phyloP scores from a whole-genome alignment of 2,329 filamentous ascomycete species.

The Xylariaceae sp. region DNA sequence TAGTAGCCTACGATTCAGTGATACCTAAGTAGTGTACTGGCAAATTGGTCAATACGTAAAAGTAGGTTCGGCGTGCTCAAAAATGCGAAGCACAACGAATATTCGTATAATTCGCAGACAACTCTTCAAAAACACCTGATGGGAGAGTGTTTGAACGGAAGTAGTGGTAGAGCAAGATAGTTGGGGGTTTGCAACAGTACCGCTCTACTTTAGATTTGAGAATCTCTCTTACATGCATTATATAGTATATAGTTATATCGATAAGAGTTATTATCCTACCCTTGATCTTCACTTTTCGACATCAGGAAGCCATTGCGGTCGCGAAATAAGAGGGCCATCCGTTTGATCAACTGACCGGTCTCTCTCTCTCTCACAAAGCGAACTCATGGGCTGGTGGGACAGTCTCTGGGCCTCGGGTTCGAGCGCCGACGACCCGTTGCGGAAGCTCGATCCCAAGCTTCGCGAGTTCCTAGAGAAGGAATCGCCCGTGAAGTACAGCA shows the following conservation, averaged over 20 bases:
- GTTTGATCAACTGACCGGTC: background rate
- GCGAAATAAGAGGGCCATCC: background rate
- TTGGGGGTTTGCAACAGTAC: too few species aligned
- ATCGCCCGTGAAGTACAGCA: conserved; percentile 65
- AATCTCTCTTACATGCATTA: background rate
- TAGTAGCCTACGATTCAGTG: too few species aligned
- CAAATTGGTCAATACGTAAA: too few species aligned
- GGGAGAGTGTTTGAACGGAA: too few species aligned
- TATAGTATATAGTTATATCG: conserved; percentile 7
- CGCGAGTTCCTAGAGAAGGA: conserved; percentile 82
- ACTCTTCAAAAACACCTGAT: too few species aligned
- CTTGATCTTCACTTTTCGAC: background rate
- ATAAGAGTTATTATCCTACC: conserved; percentile 7
- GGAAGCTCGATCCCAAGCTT: conserved; percentile 75
- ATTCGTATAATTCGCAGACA: too few species aligned
- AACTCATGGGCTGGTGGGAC: conserved; percentile 54
- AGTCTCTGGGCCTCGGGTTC: conserved; percentile 46
- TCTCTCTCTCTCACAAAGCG: background rate
- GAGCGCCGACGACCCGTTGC: conserved; percentile 58
- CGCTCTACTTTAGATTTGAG: too few species aligned
- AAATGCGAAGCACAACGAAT: too few species aligned
- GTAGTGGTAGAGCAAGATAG: too few species aligned
- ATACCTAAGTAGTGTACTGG: too few species aligned
- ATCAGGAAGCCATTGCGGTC: background rate
- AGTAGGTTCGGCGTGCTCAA: too few species aligned